Conservation (phyloP, 768 basidiomycete genomes). For the Cystobasidium ongulense region DNA sequence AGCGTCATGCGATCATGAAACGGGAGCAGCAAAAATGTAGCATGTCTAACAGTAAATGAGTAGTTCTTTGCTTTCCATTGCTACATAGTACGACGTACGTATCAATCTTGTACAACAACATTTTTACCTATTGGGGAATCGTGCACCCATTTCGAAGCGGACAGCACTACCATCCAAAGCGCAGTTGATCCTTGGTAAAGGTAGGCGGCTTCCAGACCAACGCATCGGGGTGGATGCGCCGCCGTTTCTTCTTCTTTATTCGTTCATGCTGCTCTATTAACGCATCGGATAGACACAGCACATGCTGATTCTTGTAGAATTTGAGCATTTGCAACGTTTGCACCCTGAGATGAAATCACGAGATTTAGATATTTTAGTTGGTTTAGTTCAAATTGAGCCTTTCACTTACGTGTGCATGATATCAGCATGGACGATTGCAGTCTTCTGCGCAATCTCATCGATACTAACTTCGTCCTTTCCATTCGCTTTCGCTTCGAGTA, state of each 20-base stretch:
- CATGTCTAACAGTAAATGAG: background rate
- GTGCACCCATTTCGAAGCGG: background rate
- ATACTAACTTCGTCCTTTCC: slow-evolving; percentile 71
- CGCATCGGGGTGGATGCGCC: slow-evolving; percentile 67
- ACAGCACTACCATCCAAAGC: slow-evolving; percentile 34
- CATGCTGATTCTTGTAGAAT: slow-evolving; percentile 88
- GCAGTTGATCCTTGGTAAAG: slow-evolving; percentile 56
- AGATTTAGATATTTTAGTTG: background rate
- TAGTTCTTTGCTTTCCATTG: background rate
- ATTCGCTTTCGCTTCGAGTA: slow-evolving; percentile 54
- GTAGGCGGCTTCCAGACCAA: slow-evolving; percentile 92
- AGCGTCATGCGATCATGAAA: background rate
- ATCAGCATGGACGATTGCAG: slow-evolving; percentile 87
- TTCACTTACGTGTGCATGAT: slow-evolving; percentile 96
- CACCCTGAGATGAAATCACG: slow-evolving; percentile 54
- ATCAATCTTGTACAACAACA: slow-evolving; percentile 1
- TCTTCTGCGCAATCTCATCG: slow-evolving; percentile 94
- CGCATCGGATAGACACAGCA: slow-evolving; percentile 81
- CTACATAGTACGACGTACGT: background rate
- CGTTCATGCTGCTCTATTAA: slow-evolving; percentile 87
- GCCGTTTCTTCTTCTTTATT: slow-evolving; percentile 64
- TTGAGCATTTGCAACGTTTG: slow-evolving; percentile 90
- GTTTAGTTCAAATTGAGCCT: background rate
- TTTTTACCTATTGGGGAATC: background rate
- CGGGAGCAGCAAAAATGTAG: background rate